Percentiles rank a stretch among this genome's conserved stretches.
phyloP scores from a whole-genome alignment of 306 rosid genomes.

The Myrica gale region DNA sequence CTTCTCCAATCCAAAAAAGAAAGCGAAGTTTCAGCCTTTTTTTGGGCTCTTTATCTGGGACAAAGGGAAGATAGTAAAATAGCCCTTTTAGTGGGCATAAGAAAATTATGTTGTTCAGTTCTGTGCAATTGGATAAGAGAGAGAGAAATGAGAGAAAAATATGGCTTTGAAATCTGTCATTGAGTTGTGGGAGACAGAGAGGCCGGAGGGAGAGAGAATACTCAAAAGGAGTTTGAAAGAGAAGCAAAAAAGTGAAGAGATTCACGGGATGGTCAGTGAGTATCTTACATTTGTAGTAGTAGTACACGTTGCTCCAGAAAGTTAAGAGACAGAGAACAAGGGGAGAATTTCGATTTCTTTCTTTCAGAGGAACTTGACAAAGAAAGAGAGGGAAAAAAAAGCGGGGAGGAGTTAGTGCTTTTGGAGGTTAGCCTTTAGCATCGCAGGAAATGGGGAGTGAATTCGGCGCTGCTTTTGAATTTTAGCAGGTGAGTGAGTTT shows the following conservation, averaged over 20 bases:
- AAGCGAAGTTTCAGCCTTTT: slow-evolving; percentile 34
- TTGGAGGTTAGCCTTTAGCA: slow-evolving; percentile 30
- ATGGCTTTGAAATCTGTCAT: slow-evolving; percentile 40
- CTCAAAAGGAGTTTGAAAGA: slow-evolving; percentile 37
- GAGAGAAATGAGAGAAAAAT: slow-evolving; percentile 28
- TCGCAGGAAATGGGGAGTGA: slow-evolving; percentile 24
- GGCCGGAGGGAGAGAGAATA: slow-evolving; percentile 4
- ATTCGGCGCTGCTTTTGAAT: slow-evolving; percentile 63
- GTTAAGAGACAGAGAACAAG: slow-evolving; percentile 17
- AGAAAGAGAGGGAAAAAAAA: background rate
- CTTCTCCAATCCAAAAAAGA: slow-evolving; percentile 36
- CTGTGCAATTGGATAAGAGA: slow-evolving; percentile 28
- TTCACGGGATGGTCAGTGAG: slow-evolving; percentile 66
- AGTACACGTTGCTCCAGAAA: slow-evolving; percentile 81
- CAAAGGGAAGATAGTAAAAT: slow-evolving; percentile 48
- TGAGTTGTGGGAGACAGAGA: slow-evolving; percentile 35
- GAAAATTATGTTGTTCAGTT: slow-evolving; percentile 24
- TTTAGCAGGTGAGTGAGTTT: slow-evolving; percentile 40
- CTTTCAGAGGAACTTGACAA: slow-evolving; percentile 8
- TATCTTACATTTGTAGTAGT: slow-evolving; percentile 54
- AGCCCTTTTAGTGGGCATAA: slow-evolving; percentile 37
- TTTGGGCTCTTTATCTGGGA: slow-evolving; percentile 42
- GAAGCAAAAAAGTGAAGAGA: slow-evolving; percentile 25
- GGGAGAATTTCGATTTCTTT: background rate
- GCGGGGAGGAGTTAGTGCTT: slow-evolving; percentile 15